Conservation (phyloP, 306 rosid genomes). For the Albizia julibrissin region DNA sequence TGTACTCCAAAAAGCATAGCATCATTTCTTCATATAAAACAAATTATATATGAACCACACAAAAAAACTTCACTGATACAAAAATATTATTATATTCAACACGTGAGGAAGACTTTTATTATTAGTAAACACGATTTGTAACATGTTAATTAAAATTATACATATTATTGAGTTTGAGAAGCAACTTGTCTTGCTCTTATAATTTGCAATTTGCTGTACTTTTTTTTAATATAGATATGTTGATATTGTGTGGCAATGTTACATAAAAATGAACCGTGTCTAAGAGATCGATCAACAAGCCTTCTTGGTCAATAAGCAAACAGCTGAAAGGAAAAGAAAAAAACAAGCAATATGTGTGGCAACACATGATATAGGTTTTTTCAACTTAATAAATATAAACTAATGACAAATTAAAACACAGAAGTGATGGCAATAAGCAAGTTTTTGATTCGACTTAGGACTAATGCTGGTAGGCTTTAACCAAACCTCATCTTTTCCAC, state of each 20-base stretch:
- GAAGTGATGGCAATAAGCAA: background rate
- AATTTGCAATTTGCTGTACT: no score
- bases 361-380: background rate
- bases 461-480: conserved; percentile 50
- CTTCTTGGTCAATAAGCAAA: background rate
- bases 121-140: background rate
- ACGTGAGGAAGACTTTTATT: background rate
- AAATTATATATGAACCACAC: background rate
- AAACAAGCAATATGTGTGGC: background rate
- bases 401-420: background rate
- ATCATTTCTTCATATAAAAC: background rate
- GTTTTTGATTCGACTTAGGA: conserved; percentile 38
- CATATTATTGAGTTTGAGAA: no score
- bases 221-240: no score
- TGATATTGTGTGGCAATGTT: background rate
- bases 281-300: background rate
- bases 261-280: no score
- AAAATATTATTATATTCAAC: background rate
- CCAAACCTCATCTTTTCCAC: conserved; percentile 42
- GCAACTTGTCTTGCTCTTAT: background rate
- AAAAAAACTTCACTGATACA: background rate
- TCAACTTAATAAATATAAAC: background rate
- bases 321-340: no score
- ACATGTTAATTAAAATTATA: background rate
- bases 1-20: background rate